phyloP scores from a whole-genome alignment of 148 eudicot species.

The Silene conica region DNA sequence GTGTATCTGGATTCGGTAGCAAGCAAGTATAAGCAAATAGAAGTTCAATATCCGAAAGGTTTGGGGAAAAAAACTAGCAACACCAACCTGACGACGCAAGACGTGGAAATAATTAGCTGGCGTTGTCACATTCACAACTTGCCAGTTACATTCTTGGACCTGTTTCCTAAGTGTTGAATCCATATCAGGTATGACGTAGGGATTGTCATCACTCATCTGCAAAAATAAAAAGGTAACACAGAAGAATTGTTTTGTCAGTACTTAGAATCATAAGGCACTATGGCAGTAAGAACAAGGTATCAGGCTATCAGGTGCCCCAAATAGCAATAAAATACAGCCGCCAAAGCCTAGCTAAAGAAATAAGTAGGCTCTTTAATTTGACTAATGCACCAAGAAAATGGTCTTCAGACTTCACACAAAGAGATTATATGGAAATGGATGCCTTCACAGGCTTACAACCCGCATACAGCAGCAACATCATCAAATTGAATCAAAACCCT shows the following conservation, averaged over 20 bases:
- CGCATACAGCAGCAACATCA: background rate
- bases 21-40: background rate
- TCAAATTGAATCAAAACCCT: background rate
- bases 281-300: background rate
- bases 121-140: conserved; percentile 92
- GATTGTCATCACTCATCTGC: conserved; percentile 97
- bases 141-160: conserved; percentile 98
- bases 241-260: background rate
- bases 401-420: background rate
- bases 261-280: background rate
- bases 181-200: conserved; percentile 85
- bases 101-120: conserved; percentile 99
- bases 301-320: background rate
- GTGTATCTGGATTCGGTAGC: conserved; percentile 49
- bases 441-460: background rate
- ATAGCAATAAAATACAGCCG: background rate
- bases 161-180: conserved; percentile 78
- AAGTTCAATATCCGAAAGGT: background rate
- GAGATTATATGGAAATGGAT: no score
- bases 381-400: background rate
- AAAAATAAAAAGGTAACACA: conserved; percentile 13
- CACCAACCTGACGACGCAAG: conserved; percentile 83
- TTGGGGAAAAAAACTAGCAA: background rate
- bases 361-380: background rate
- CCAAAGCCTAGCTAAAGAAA: background rate